phyloP scores from a whole-genome alignment of 2,329 filamentous ascomycete genomes.

The Fusarium annulatum region DNA sequence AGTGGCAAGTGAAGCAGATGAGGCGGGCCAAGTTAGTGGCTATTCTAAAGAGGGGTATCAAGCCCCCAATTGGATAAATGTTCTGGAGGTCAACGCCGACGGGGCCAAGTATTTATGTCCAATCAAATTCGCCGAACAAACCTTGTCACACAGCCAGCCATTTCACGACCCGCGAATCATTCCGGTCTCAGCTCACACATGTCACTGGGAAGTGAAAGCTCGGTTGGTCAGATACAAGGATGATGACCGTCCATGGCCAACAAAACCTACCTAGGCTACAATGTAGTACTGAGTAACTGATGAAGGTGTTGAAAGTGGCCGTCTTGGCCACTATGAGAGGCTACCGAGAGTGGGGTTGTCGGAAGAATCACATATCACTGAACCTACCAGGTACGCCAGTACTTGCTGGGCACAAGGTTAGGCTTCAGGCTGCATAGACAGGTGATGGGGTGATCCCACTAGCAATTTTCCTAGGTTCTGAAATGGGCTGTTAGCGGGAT shows the following conservation, averaged over 20 bases:
- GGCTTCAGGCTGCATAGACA: neutral
- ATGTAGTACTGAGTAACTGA: neutral
- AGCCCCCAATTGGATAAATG: neutral
- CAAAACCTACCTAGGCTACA: too few relatives aligned
- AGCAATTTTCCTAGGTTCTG: rapidly evolving
- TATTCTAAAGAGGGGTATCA: neutral
- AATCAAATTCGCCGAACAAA: neutral
- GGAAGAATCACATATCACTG: neutral
- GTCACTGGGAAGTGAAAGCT: neutral
- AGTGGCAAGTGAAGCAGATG: neutral
- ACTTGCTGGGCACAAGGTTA: neutral
- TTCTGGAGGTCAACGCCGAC: neutral
- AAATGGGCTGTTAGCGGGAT: neutral
- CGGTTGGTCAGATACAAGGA: too few relatives aligned
- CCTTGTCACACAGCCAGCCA: neutral
- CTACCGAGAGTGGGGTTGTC: neutral
- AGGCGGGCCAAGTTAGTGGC: rapidly evolving
- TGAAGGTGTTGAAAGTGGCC: neutral
- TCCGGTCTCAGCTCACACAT: neutral
- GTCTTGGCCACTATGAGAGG: too few relatives aligned
- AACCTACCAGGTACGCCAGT: neutral
- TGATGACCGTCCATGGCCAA: too few relatives aligned
- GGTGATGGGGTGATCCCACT: neutral
- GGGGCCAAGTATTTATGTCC: neutral
- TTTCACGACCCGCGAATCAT: neutral